These are phyloP conservation scores for Zoysia japonica DNA, from an alignment of 176 grass and related monocot species.

Conservation along the genomic window DNA sequence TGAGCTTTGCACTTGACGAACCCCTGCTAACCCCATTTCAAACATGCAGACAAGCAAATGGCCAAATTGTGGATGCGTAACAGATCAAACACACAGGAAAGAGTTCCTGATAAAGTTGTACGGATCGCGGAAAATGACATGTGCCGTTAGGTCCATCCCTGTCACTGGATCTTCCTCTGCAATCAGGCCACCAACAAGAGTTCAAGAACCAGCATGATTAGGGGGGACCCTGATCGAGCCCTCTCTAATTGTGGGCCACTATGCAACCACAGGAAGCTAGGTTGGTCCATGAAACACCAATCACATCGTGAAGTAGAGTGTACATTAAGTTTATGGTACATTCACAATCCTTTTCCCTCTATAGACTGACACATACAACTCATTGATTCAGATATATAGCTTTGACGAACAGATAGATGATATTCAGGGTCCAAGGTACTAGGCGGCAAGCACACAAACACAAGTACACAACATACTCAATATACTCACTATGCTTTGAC, in stretches of 20 bases:
- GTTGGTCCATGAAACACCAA: slow-evolving; percentile 28
- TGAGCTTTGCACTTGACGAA: slow-evolving; percentile 11
- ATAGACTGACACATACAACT: slow-evolving; percentile 45
- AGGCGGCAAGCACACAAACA: slow-evolving; percentile 31
- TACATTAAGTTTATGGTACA: slow-evolving; percentile 43
- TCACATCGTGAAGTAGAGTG: slow-evolving; percentile 39
- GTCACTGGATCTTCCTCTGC: slow-evolving; percentile 32
- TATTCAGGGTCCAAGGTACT: neutral
- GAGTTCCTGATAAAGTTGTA: slow-evolving; percentile 15
- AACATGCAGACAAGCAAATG: slow-evolving; percentile 12
- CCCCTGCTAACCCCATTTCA: neutral
- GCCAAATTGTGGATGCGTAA: neutral
- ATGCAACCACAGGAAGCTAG: slow-evolving; percentile 18
- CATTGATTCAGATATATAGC: slow-evolving; percentile 32
- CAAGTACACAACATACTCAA: slow-evolving; percentile 31
- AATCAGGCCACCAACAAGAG: slow-evolving; percentile 54
- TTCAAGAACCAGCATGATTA: slow-evolving; percentile 40
- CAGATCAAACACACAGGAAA: neutral
- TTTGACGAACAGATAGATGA: slow-evolving; percentile 21
- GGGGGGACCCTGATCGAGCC: neutral
- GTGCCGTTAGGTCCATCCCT: slow-evolving; percentile 19
- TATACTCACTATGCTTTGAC: slow-evolving; percentile 39
- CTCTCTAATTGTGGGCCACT: neutral
- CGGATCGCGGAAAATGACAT: slow-evolving; percentile 13
- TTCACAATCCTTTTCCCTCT: slow-evolving; percentile 20